phyloP scores from a whole-genome alignment of 441 rosid genomes.

The Corymbia citriodora region DNA sequence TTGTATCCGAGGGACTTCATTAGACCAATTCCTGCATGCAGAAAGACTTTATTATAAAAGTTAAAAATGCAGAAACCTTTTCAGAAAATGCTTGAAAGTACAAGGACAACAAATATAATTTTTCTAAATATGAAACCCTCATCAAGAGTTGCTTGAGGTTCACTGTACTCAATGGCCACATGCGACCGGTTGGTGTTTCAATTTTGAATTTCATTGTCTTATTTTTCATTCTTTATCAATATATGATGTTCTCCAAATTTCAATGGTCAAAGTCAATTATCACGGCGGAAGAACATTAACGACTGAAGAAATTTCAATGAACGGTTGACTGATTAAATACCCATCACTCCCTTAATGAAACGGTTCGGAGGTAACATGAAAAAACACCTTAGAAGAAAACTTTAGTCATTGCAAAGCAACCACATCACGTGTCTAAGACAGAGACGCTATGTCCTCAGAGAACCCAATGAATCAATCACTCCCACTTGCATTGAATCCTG shows the following conservation, averaged over 20 bases:
- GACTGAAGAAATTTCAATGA: not conserved
- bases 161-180: no score
- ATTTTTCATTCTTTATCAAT: not conserved
- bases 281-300: not conserved
- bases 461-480: not conserved
- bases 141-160: no score
- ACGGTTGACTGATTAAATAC: not conserved
- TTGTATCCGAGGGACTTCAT: no score
- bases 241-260: not conserved
- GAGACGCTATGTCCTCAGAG: not conserved
- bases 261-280: not conserved
- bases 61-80: not conserved
- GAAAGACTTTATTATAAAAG: no score
- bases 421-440: not conserved
- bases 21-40: no score
- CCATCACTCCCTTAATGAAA: not conserved
- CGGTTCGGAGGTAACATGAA: not conserved
- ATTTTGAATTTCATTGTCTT: no score
- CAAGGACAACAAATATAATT: no score
- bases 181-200: no score
- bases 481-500: not conserved
- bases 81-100: no score
- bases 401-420: not conserved
- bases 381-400: not conserved
- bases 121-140: no score